Base-by-base conservation (phyloP, 352 stramenopile species). In the Phytophthora sp. region DNA sequence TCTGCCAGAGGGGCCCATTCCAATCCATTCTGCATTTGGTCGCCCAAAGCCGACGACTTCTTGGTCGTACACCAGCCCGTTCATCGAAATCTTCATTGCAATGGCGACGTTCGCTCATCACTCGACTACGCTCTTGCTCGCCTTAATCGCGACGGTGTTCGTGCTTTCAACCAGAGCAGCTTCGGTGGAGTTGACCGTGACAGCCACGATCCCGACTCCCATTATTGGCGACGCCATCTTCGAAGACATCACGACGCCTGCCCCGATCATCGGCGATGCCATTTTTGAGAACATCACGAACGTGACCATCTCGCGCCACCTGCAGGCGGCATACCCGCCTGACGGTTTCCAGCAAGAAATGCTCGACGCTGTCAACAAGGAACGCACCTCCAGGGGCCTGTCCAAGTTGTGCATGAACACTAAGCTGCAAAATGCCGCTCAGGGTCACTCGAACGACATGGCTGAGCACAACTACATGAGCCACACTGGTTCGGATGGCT, bases 291-390 rank as follows among this genome's bases (percentile, higher is more conserved):
- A 70, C 27, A 5, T 55, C 12, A 41, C 28, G 27, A 45, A 59
- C 35, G 2, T 24, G 17, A 43, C 21, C 44, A 58, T 32, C 12
- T 37, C 15, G 17, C 56, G 68, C n/a, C 34, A 69, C 17, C 21
- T 76, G 38, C 57, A 74, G 37, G 39, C 54, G 10, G 41, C 58
- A 6, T 66, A 62, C 39, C 49, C 58, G 12, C 27, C 54, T 13
- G 66, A 24, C 32, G 53, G 74, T 13, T 70, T 68, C 20, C 62
- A 69, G 53, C 30, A 38, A 27, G 53, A 65, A 46, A 62, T 89
- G 67, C 75, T 88, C 17, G 66, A 61, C 7, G 72, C 76, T 5
- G 74, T 87, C 23, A 91, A 88, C 59, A 56, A 54, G 7, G 65
- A 87, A 66, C 80, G 80, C 18, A 54, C 62, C 32, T 72, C 74